These are phyloP conservation scores for Coemansia umbellata DNA, from an alignment of 192 early-diverging fungal species.

Conservation along the genomic window DNA sequence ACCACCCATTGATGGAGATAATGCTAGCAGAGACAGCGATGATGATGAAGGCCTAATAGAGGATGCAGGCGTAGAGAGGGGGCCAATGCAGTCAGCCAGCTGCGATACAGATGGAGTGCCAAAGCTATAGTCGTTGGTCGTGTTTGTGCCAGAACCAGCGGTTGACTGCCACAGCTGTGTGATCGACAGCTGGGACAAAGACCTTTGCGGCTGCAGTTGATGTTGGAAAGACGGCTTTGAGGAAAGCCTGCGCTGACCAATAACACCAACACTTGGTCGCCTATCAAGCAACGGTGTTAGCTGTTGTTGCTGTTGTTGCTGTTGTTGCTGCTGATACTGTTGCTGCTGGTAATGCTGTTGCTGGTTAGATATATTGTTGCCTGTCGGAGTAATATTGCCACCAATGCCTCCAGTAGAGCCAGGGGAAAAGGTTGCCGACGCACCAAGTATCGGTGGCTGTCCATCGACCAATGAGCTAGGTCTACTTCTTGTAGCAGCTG, in stretches of 20 bases:
- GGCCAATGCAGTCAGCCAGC: conserved; percentile 15
- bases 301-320: neutral
- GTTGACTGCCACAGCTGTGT: conserved; percentile 35
- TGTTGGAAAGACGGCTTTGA: conserved; percentile 38
- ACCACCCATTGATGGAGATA: conserved; percentile 17
- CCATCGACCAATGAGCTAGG: neutral
- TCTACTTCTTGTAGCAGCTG: neutral
- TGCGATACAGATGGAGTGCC: conserved; percentile 3
- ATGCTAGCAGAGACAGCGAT: conserved; percentile 34
- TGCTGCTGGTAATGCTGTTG: neutral
- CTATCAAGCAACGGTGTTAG: conserved; percentile 25
- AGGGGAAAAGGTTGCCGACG: neutral
- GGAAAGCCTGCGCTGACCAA: conserved; percentile 49
- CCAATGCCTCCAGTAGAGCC: neutral
- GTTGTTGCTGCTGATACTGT: neutral
- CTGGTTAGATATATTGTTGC: neutral
- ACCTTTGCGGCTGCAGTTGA: conserved; percentile 27
- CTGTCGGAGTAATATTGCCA: neutral
- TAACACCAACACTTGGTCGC: conserved; percentile 46
- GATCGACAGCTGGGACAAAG: conserved; percentile 40
- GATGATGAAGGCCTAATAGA: conserved; percentile 42
- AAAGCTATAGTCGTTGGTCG: neutral
- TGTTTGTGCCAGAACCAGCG: conserved; percentile 6
- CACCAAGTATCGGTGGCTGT: neutral
- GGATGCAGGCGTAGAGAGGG: conserved; percentile 40